Percentiles rank a stretch among this genome's conserved stretches.
These are phyloP conservation scores for Salix dunnii DNA, from an alignment of 345 rosid species.

Conservation along the genomic window DNA sequence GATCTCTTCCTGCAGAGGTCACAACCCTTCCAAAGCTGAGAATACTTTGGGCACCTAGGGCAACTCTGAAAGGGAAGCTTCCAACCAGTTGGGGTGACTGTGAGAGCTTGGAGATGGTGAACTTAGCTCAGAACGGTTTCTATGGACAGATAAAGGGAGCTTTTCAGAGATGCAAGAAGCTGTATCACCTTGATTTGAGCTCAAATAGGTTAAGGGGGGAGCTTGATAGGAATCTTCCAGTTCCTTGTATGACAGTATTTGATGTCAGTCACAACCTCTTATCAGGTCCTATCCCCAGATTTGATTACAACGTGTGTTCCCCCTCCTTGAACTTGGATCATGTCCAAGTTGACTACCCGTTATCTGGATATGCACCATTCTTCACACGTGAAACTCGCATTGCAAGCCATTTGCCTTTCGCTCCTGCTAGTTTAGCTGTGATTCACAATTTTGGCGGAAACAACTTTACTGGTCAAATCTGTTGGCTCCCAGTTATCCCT, in stretches of 20 bases:
- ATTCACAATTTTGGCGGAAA: conserved; percentile 30
- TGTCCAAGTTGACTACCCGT: neutral
- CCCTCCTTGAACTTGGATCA: neutral
- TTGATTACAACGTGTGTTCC: conserved; percentile 16
- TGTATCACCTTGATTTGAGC: conserved; percentile 31
- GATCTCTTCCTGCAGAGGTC: conserved; percentile 25
- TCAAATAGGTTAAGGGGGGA: conserved; percentile 28
- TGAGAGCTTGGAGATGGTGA: conserved; percentile 32
- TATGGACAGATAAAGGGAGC: conserved; percentile 19
- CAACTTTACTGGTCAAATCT: conserved; percentile 22
- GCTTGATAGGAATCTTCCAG: conserved; percentile 27
- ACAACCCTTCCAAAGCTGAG: conserved; percentile 29
- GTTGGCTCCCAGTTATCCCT: conserved; percentile 19
- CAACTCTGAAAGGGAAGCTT: conserved; percentile 21
- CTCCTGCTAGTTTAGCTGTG: conserved; percentile 5
- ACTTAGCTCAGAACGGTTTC: conserved; percentile 33
- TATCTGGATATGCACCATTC: conserved; percentile 13
- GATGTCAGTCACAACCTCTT: conserved; percentile 28
- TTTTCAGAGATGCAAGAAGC: conserved; percentile 30
- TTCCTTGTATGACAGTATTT: conserved; percentile 32
- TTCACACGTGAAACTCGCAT: conserved; percentile 7
- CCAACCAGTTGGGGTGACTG: conserved; percentile 28
- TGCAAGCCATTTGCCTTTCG: conserved; percentile 8
- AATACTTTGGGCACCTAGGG: conserved; percentile 32
- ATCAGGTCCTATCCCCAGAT: conserved; percentile 27